phyloP scores from a whole-genome alignment of 495 filamentous ascomycete genomes.

The Penicillium robsamsonii region DNA sequence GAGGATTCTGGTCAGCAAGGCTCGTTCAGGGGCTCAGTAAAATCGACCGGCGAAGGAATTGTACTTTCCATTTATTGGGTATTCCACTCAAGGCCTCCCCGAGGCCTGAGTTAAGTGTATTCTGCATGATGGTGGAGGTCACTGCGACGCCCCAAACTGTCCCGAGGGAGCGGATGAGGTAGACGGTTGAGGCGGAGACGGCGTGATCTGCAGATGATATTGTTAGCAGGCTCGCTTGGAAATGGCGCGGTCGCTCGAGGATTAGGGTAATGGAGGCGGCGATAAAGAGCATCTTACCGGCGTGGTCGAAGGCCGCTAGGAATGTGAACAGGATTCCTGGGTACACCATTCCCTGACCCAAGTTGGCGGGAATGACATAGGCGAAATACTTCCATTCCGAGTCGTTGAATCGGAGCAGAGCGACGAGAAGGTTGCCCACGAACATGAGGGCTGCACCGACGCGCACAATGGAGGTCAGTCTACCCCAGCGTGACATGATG shows the following conservation, averaged over 20 bases:
- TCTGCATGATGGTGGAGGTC: conserved; percentile 62
- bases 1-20: conserved; percentile 20
- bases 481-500: conserved; percentile 65
- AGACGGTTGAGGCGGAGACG: conserved; percentile 61
- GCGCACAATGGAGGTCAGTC: conserved; percentile 53
- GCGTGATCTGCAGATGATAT: conserved; percentile 51
- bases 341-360: conserved; percentile 64
- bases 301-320: conserved; percentile 60
- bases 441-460: conserved; percentile 57
- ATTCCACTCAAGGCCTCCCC: conserved; percentile 57
- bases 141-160: conserved; percentile 64
- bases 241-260: not conserved
- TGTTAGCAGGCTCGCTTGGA: not conserved
- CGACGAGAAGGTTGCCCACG: conserved; percentile 56
- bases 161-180: conserved; percentile 61
- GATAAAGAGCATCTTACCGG: conserved; percentile 37
- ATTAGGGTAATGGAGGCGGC: not conserved
- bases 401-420: conserved; percentile 55
- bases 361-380: conserved; percentile 61
- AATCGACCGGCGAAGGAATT: conserved; percentile 28
- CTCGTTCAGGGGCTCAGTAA: not conserved
- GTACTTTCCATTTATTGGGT: conserved; percentile 67
- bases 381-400: conserved; percentile 61
- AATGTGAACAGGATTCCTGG: conserved; percentile 62
- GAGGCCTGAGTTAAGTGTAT: conserved; percentile 57